Conservation (phyloP, 495 filamentous ascomycete species). For the Penicillium malachiteum region DNA sequence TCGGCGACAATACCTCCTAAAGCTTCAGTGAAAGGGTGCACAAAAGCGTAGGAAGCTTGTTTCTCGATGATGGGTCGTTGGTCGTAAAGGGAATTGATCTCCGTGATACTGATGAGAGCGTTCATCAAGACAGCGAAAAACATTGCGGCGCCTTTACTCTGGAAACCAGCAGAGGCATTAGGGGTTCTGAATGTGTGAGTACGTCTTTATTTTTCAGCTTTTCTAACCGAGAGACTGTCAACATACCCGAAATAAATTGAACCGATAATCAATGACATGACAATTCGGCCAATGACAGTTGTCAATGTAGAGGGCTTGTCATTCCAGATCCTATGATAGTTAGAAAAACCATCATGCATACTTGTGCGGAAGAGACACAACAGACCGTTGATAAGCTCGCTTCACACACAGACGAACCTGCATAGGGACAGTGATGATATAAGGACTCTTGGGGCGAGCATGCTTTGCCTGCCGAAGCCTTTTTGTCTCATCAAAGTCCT, state of each 20-base stretch:
- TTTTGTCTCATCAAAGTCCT: slow-evolving; percentile 68
- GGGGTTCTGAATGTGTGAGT: slow-evolving; percentile 46
- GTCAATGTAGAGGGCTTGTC: slow-evolving; percentile 76
- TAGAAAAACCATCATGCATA: not conserved
- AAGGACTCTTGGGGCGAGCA: slow-evolving; percentile 66
- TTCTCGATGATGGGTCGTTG: slow-evolving; percentile 66
- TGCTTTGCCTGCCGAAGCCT: slow-evolving; percentile 53
- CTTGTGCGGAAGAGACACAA: not conserved
- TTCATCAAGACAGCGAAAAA: slow-evolving; percentile 84
- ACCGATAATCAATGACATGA: slow-evolving; percentile 80
- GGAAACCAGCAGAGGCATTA: slow-evolving; percentile 64
- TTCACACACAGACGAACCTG: slow-evolving; percentile 72
- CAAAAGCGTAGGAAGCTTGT: slow-evolving; percentile 64
- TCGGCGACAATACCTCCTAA: slow-evolving; percentile 59
- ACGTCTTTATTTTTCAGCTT: not conserved
- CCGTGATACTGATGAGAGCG: slow-evolving; percentile 52
- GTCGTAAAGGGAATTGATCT: slow-evolving; percentile 61
- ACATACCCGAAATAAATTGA: slow-evolving; percentile 77
- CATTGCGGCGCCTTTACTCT: slow-evolving; percentile 74
- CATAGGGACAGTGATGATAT: slow-evolving; percentile 68
- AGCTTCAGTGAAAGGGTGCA: slow-evolving; percentile 60
- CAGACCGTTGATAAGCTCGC: slow-evolving; percentile 50
- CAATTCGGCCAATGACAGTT: slow-evolving; percentile 72
- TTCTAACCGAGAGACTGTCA: slow-evolving; percentile 24
- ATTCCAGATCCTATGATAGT: slow-evolving; percentile 52